Percentiles rank a stretch among this genome's conserved stretches.
Conservation (phyloP, 169 alveolate species). For the Plasmodium inui region DNA sequence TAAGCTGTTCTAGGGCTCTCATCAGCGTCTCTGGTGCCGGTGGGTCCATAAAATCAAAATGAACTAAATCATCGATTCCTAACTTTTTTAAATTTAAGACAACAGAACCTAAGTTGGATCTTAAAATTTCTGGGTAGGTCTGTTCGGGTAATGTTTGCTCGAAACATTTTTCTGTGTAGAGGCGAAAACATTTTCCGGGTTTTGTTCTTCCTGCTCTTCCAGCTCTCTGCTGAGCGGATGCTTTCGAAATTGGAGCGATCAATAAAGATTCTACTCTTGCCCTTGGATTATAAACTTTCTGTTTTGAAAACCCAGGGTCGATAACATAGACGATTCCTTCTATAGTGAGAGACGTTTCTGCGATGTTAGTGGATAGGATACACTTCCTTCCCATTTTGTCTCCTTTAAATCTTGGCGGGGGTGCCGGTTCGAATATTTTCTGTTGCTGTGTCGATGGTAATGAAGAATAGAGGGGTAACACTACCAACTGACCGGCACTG, state of each 20-base stretch:
- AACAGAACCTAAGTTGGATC: constrained; percentile 96
- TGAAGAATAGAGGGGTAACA: constrained; percentile 96
- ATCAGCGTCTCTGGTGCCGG: constrained; percentile 99
- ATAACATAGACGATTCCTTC: constrained; percentile 99
- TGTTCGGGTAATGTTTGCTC: constrained; percentile 94
- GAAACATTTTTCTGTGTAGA: constrained; percentile 96
- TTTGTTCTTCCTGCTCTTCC: constrained; percentile 99
- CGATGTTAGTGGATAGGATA: constrained; percentile 98
- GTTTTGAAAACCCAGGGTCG: constrained; percentile 99
- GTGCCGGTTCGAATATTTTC: constrained; percentile 96
- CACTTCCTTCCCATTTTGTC: constrained; percentile 94
- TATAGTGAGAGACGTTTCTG: constrained; percentile 99
- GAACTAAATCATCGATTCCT: constrained; percentile 98
- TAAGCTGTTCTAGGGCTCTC: constrained; percentile 97
- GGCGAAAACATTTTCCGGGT: constrained; percentile 99
- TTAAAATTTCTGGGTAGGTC: constrained; percentile 98
- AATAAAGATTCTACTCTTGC: constrained; percentile 97
- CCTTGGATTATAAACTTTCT: constrained; percentile 99
- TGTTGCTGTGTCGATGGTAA: constrained; percentile 97
- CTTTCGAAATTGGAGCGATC: constrained; percentile 97
- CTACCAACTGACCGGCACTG: constrained; percentile 66
- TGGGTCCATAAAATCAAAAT: constrained; percentile 99
- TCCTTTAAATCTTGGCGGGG: constrained; percentile 92
- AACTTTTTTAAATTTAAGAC: constrained; percentile 96
- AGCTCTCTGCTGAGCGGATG: constrained; percentile 98